These are phyloP conservation scores for Paraphaeosphaeria sporulosa DNA, from an alignment of 2,329 filamentous ascomycete genomes.

Conservation along the genomic window DNA sequence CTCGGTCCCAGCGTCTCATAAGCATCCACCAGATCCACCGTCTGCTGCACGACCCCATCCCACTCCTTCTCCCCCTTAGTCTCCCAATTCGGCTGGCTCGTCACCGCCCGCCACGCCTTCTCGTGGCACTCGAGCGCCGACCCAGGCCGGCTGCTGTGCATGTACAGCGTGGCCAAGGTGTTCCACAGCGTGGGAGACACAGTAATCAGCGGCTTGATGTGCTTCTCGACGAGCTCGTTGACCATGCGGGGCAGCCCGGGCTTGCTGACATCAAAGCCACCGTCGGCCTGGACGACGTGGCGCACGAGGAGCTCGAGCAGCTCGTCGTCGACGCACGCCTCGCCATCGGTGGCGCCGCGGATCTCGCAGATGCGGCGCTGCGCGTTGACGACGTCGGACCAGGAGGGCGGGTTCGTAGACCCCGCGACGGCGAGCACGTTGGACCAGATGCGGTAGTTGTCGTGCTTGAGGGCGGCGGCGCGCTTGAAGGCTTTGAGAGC, in stretches of 20 bases:
- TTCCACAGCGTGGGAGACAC: constrained; percentile 78
- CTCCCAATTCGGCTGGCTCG: constrained; percentile 62
- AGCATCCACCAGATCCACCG: constrained; percentile 79
- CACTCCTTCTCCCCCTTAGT: constrained; percentile 70
- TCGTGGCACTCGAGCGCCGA: constrained; percentile 85
- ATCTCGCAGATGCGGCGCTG: constrained; percentile 79
- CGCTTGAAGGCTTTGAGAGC: constrained; percentile 86
- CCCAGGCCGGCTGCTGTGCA: constrained; percentile 74
- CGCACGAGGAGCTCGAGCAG: constrained; percentile 76
- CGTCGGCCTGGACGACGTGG: constrained; percentile 64
- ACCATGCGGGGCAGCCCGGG: constrained; percentile 67
- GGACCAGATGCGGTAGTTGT: constrained; percentile 94
- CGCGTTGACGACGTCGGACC: constrained; percentile 77
- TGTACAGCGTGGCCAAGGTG: constrained; percentile 73
- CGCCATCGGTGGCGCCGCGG: constrained; percentile 69
- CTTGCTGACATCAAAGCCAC: constrained; percentile 50
- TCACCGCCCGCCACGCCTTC: constrained; percentile 83
- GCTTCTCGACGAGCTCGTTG: constrained; percentile 75
- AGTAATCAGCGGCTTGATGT: constrained; percentile 85
- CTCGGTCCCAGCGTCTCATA: constrained; percentile 74
- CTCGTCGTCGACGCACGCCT: constrained; percentile 78
- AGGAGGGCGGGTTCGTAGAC: constrained; percentile 76
- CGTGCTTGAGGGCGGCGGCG: constrained; percentile 81
- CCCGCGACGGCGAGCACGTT: constrained; percentile 90
- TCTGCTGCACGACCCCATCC: constrained; percentile 77